Evolutionary conservation across 768 basidiomycete genomes (phyloP).

Genomic region (Boletus rufocinnamomeus): DNA sequence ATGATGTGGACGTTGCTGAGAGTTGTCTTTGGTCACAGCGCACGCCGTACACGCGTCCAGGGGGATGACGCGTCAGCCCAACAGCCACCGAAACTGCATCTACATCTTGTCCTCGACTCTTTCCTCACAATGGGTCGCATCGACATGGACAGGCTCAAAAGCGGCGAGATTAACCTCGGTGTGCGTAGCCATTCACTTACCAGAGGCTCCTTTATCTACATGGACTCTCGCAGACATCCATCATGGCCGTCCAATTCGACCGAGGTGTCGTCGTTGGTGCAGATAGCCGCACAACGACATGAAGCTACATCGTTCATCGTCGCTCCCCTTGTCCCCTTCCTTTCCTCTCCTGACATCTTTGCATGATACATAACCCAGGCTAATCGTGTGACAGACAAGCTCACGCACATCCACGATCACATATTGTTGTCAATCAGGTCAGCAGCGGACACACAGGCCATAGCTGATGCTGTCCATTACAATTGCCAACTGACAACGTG

Average conservation of each 20-base stretch:
- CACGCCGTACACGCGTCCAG: conserved; percentile 34
- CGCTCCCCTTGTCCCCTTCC: not conserved
- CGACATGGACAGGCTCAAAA: conserved; percentile 86
- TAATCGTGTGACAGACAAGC: conserved; percentile 98
- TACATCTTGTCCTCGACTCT: conserved; percentile 20
- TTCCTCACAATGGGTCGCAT: conserved; percentile 55
- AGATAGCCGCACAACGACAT: conserved; percentile 95
- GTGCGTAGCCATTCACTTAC: conserved; percentile 50
- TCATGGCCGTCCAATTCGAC: conserved; percentile 98
- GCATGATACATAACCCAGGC: conserved; percentile 58
- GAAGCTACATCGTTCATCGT: conserved; percentile 86
- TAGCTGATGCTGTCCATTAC: conserved; percentile 90
- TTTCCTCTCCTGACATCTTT: not conserved
- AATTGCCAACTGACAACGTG: conserved; percentile 76
- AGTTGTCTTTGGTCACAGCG: not conserved
- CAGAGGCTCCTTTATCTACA: not conserved
- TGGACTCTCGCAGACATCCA: conserved; percentile 74
- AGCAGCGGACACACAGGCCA: conserved; percentile 95
- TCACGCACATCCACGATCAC: conserved; percentile 94
- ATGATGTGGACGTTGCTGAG: conserved; percentile 33
- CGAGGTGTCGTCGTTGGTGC: conserved; percentile 96
- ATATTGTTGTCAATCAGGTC: conserved; percentile 99
- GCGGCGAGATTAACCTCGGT: conserved; percentile 95
- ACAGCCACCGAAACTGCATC: conserved; percentile 17
- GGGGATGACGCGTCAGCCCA: conserved; percentile 55